phyloP scores from a whole-genome alignment of 1,284 basidiomycete genomes.

The Xerocomus minutiporus region DNA sequence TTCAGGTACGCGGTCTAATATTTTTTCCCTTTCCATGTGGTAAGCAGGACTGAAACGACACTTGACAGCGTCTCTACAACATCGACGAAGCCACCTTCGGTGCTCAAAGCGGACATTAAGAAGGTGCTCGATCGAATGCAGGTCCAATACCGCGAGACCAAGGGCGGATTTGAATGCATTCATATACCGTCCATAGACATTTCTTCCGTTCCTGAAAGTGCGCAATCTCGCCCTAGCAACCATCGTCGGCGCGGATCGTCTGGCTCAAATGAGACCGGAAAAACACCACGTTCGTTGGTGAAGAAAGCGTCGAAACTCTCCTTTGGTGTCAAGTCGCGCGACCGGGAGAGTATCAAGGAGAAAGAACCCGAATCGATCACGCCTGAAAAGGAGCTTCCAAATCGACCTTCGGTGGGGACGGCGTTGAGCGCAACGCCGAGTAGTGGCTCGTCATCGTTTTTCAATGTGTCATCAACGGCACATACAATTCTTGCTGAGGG shows the following conservation, averaged over 20 bases:
- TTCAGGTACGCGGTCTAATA: conserved; percentile 61
- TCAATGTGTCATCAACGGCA: conserved; percentile 60
- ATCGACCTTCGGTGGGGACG: conserved; percentile 51
- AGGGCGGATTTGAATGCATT: conserved; percentile 92
- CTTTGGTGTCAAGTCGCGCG: conserved; percentile 48
- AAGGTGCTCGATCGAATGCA: conserved; percentile 91
- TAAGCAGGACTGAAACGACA: conserved; percentile 3
- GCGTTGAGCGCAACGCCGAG: conserved; percentile 58
- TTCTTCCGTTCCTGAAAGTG: conserved; percentile 54
- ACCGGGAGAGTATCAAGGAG: conserved; percentile 36
- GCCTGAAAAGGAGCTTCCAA: conserved; percentile 43
- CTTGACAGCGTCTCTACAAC: conserved; percentile 82
- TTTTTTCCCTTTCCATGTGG: conserved; percentile 1
- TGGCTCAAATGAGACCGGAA: conserved; percentile 47
- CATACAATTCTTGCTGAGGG: conserved; percentile 44
- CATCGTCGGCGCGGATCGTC: conserved; percentile 48
- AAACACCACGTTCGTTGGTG: conserved; percentile 52
- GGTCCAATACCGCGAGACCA: conserved; percentile 88
- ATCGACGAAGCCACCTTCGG: conserved; percentile 79
- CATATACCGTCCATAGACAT: conserved; percentile 92
- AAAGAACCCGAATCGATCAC: conserved; percentile 37
- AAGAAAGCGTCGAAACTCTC: conserved; percentile 76
- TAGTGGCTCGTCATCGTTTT: conserved; percentile 75
- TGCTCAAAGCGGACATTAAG: conserved; percentile 81
- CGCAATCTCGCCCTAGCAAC: conserved; percentile 32